phyloP scores from a whole-genome alignment of 2,329 filamentous ascomycete genomes.

The Ploettnerulaceae sp. region DNA sequence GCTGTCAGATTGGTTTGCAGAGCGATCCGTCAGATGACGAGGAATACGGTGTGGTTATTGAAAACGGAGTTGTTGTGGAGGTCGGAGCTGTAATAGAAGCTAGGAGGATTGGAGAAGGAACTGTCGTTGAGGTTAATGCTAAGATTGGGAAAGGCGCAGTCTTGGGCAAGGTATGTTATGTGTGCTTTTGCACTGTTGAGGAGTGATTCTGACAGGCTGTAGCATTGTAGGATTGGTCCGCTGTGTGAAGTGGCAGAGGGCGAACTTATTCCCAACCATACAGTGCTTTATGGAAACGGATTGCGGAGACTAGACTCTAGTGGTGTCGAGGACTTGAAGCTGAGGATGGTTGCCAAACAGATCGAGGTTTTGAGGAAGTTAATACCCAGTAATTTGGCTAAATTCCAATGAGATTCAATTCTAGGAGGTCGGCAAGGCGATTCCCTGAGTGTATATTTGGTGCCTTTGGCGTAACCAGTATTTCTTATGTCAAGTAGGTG shows the following conservation, averaged over 20 bases:
- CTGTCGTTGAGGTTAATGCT: conserved; percentile 56
- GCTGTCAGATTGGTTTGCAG: conserved; percentile 50
- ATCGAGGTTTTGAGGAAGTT: conserved; percentile 62
- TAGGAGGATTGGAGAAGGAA: conserved; percentile 45
- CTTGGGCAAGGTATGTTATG: conserved; percentile 52
- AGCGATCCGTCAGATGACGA: conserved; percentile 28
- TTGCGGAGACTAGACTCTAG: conserved; percentile 53
- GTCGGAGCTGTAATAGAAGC: conserved; percentile 56
- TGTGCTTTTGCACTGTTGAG: background rate
- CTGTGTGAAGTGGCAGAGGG: conserved; percentile 54
- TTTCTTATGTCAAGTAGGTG: background rate
- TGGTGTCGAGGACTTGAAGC: conserved; percentile 56
- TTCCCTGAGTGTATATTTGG: too few species aligned
- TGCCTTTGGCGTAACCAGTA: background rate
- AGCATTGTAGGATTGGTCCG: conserved; percentile 68
- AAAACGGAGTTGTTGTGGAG: conserved; percentile 59
- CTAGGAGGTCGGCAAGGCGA: background rate
- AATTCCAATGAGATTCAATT: conserved; percentile 29
- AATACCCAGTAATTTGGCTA: conserved; percentile 53
- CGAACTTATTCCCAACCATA: conserved; percentile 58
- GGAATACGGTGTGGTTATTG: conserved; percentile 42
- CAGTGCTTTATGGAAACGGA: conserved; percentile 64
- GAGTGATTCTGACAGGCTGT: conserved; percentile 23
- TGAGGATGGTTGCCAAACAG: conserved; percentile 61
- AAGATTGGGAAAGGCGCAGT: conserved; percentile 55